Base-by-base conservation (phyloP, 345 rosid genomes). In the Acer campestre region DNA sequence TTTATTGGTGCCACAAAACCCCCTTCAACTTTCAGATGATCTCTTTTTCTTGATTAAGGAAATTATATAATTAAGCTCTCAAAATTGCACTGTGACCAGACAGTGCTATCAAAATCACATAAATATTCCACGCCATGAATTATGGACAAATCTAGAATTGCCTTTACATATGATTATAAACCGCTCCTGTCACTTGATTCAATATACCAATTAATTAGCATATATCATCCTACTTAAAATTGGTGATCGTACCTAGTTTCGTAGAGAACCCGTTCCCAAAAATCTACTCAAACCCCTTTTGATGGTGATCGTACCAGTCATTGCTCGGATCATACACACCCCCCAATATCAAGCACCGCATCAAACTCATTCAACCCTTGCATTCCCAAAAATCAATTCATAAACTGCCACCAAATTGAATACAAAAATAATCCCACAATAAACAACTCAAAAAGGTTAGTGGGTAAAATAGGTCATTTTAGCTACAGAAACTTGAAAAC, bases 291-390 rank as follows among this genome's bases (percentile, higher is more conserved):
- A 91, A 96, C 5, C 97, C 98, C 67, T 94, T 96, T 80, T 94
- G 98, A 80, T 94, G 98, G 86, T 91, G 97, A 84, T 94, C 98
- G 75, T 90, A 96, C 9, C 97, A 80, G 61, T 96, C 95, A 44
- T 76, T 75, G 38, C 77, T 84, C 25, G 25, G 25, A 25, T 25
- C 25, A 25, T 25, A 25, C 25, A 25, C 25, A 25, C 25, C 25
- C 25, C n/a, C 97, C 98, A 71, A 94, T 98, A 86, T 96, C 98
- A 80, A 94, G 92, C 81, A 94, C 97, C 6, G 97, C 98, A 84
- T 96, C 98, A 78, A 96, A 90, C 40, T 84, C 88, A 69, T 89
- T 95, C 88, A 96, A 77, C 27, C 89, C 90, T 97, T 92, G 81
- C 83, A 85, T 74, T 18, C 25, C 59, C 79, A 53, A 64, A 2